Percentiles rank a stretch among this genome's conserved stretches.
Evolutionary conservation across 306 rosid species (phyloP).

Genomic region (Vachellia collinsii): DNA sequence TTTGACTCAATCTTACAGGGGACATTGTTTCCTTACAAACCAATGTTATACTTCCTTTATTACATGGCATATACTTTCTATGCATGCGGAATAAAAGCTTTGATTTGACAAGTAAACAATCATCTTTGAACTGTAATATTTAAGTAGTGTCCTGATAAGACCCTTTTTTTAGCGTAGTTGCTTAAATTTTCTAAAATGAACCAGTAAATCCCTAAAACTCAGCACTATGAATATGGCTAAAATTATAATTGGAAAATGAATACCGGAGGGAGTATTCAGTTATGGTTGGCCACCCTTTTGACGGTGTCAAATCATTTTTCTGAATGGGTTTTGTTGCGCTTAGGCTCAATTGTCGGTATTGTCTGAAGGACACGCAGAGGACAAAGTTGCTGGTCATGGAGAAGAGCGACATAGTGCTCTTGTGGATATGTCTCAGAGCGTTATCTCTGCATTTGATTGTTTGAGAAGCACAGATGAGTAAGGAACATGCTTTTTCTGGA

Average conservation of each 20-base stretch:
- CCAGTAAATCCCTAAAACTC: background rate
- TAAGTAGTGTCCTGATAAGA: background rate
- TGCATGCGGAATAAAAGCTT: no score
- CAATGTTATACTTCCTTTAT: background rate
- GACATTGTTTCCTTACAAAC: background rate
- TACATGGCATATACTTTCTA: no score
- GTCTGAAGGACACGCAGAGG: slow-evolving; percentile 38
- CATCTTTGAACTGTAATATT: background rate
- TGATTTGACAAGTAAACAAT: no score
- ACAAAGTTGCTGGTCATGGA: slow-evolving; percentile 35
- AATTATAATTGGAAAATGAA: background rate
- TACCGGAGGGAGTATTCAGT: background rate
- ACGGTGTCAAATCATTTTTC: background rate
- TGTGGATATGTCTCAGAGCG: slow-evolving; percentile 53
- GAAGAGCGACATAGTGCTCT: slow-evolving; percentile 39
- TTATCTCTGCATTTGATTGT: slow-evolving; percentile 68
- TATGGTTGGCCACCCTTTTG: background rate
- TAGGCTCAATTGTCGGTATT: slow-evolving; percentile 70
- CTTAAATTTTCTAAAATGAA: background rate
- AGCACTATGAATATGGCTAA: background rate
- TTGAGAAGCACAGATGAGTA: slow-evolving; percentile 66
- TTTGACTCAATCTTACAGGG: background rate
- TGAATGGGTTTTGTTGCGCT: slow-evolving; percentile 23
- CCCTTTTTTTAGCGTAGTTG: background rate
- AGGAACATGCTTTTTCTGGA: slow-evolving; percentile 41